Conservation (phyloP, 2,329 filamentous ascomycete species). For the Hypoxylon sp. region DNA sequence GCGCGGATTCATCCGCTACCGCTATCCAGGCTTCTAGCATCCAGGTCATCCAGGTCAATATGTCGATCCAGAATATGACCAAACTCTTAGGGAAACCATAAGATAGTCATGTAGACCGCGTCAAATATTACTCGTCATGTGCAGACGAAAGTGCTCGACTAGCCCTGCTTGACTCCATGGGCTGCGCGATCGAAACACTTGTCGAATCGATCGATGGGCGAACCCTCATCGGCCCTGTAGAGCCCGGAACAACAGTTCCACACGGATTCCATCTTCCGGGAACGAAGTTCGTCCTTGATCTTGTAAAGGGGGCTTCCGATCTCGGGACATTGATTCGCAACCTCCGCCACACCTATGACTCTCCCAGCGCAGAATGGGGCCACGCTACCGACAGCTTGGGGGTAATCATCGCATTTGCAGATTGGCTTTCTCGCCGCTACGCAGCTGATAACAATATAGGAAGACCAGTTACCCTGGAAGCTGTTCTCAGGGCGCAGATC, state of each 20-base stretch:
- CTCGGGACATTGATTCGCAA: constrained; percentile 55
- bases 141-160: constrained; percentile 1
- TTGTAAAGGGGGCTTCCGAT: constrained; percentile 55
- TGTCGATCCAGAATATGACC: background rate
- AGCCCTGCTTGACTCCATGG: constrained; percentile 41
- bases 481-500: constrained; percentile 51
- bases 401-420: constrained; percentile 52
- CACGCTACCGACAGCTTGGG: constrained; percentile 58
- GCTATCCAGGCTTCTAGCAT: too few relatives aligned
- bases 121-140: background rate
- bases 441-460: constrained; percentile 11
- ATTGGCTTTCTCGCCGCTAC: constrained; percentile 45
- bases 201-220: constrained; percentile 31
- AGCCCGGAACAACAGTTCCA: constrained; percentile 26
- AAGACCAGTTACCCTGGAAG: constrained; percentile 48
- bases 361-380: constrained; percentile 56
- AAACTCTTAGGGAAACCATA: background rate
- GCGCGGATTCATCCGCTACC: too few relatives aligned
- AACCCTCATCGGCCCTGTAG: constrained; percentile 30
- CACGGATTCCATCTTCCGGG: constrained; percentile 52
- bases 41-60: background rate
- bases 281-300: constrained; percentile 52
- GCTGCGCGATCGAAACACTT: constrained; percentile 37
- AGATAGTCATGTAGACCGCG: background rate
- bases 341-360: constrained; percentile 57